Evolutionary conservation across 116 monocot genomes (phyloP).

Genomic region (Papilionanthe hybrid): DNA sequence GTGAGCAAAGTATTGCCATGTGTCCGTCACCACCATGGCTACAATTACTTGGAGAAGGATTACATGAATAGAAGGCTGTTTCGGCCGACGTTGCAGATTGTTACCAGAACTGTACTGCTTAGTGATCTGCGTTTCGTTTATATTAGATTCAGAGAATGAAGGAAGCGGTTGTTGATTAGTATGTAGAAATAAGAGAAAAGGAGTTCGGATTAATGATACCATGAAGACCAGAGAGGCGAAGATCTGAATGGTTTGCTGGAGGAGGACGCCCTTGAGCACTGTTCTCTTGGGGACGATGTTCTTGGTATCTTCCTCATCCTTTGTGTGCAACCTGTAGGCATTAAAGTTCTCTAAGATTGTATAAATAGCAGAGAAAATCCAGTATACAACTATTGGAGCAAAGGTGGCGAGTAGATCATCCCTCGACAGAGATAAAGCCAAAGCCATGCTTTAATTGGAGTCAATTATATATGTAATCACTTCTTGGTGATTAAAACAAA

Average conservation of each 20-base stretch:
- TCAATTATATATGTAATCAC: too few relatives aligned
- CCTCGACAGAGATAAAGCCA: too few relatives aligned
- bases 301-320: conserved; percentile 1
- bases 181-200: too few relatives aligned
- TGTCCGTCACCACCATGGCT: conserved; percentile 4
- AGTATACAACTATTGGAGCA: neutral
- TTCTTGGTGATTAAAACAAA: too few relatives aligned
- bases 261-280: conserved; percentile 4
- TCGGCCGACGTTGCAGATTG: neutral
- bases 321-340: neutral
- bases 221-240: conserved; percentile 3
- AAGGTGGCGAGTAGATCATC: conserved; percentile 4
- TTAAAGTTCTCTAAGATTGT: neutral
- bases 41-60: neutral
- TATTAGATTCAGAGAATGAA: neutral
- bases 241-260: conserved; percentile 6
- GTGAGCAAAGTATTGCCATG: conserved; percentile 10
- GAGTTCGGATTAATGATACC: neutral
- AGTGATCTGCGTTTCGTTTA: neutral
- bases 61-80: neutral
- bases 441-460: too few relatives aligned
- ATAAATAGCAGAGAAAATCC: conserved; percentile 5
- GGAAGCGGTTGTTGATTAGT: too few relatives aligned
- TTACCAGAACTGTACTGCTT: neutral
- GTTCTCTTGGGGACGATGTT: conserved; percentile 2